Percentiles rank a stretch among this genome's conserved stretches.
Conservation (phyloP, 352 stramenopile species). For the Globisporangium lucens region DNA sequence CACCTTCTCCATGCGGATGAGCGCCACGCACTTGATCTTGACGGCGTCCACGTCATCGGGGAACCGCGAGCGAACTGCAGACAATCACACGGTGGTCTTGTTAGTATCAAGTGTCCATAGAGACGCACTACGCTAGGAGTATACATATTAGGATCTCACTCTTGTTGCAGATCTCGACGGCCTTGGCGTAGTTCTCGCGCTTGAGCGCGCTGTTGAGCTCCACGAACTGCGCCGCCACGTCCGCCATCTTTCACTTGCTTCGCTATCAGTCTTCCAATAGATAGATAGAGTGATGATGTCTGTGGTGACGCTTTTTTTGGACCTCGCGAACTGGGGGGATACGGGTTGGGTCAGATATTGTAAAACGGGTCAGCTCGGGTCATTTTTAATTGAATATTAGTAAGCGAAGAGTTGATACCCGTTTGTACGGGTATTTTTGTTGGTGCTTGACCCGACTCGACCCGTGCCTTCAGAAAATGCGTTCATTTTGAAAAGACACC, state of each 20-base stretch:
- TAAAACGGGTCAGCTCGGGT: background rate
- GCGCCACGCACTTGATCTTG: conserved; percentile 78
- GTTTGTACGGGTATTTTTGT: background rate
- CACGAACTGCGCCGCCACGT: conserved; percentile 54
- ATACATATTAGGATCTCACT: conserved; percentile 32
- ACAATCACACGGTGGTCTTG: background rate
- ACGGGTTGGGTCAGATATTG: background rate
- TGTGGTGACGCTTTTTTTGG: conserved; percentile 6
- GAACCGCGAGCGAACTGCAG: conserved; percentile 62
- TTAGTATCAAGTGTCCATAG: conserved; percentile 1
- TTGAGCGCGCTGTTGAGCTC: conserved; percentile 77
- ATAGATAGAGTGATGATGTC: background rate
- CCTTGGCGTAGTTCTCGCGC: conserved; percentile 75
- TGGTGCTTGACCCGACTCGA: background rate
- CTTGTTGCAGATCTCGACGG: conserved; percentile 86
- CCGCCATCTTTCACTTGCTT: conserved; percentile 14
- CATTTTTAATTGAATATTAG: background rate
- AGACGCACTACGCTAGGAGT: background rate
- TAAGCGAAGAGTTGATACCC: background rate
- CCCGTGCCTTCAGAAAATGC: background rate
- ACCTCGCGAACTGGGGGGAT: background rate
- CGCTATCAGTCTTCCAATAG: background rate
- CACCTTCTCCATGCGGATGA: conserved; percentile 81
- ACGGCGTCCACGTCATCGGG: conserved; percentile 75
- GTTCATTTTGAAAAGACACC: conserved; percentile 10